Base-by-base conservation (phyloP, 306 rosid genomes). In the Glycine latifolia region DNA sequence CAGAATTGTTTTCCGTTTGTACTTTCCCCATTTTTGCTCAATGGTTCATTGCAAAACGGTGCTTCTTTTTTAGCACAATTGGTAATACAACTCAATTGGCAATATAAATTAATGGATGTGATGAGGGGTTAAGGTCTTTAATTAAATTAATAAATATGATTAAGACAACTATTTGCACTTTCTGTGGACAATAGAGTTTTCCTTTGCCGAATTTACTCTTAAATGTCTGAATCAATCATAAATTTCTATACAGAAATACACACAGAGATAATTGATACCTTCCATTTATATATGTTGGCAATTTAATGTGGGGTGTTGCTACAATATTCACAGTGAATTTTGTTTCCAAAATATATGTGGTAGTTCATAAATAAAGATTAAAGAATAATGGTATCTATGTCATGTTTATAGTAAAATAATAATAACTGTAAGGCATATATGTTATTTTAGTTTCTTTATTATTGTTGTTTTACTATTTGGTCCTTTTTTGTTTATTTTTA, bases 1-100 rank as follows among this genome's bases (percentile, higher is more conserved):
- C 87, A 85, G 89, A 70, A 87, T 81, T 82, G 65, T 41, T 50
- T 73, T 15, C 62, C 69, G 49, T 74, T 72, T 79, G 88, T 86
- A 78, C 84, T 61, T 84, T 78, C 69, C 84, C 86, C 71, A 62
- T 77, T 84, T 87, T 77, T 78, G 77, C 75, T 54, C 41, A 55
- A 67, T 61, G 53, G 69, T 84, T 78, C 90, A 73, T 69, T 81
- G 17, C 7, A 73, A 72, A 80, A 8, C 76, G 67, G 78, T 83
- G 81, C 65, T 66, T 6, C n/a, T n/a, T 54, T 41, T 54, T 50
- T 50, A 14, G 39, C 71, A 55, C 35, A 43, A 52, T 60, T 46
- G 33, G 61, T 15, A 43, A 37, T 37, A 37, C n/a, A 15, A 41
- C 69, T 15, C n/a, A 48, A 67, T 49, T 74, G 43, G 17, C 54